Base-by-base conservation (phyloP, 2,329 filamentous ascomycete species). In the Ascocoryne sarcoides region DNA sequence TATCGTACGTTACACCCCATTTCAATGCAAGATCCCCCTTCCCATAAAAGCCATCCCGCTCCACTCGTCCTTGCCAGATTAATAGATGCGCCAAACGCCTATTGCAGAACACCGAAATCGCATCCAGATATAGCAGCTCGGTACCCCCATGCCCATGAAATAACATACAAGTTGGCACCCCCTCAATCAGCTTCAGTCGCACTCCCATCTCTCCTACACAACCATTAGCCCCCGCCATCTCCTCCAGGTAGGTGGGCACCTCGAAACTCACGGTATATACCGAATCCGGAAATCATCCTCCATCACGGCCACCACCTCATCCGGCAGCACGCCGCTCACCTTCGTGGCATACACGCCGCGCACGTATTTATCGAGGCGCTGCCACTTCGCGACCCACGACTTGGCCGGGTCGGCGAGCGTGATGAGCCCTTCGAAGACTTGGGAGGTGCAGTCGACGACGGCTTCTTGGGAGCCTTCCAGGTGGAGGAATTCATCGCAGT, bases 351-450 rank as follows among this genome's bases (percentile, higher is more conserved):
- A 98, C 43, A 93, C 80, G 39, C 92, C 92, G 12, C 79, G 76
- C 38, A 92, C 82, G 62, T 94, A 96, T 40, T 77, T 78, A 60
- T 95, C 86, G 44, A 98, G 67, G 7, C 92, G 77, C 70, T 96
- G 88, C 83, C 89, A 96, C 60, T 86, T 85, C n/a, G 90, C 89
- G 36, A 96, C 86, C 92, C 92, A 98, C 57, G 85, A 93, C 52
- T 72, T 76, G 32, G 68, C 67, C n/a, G 89, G 89, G 60, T 95
- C 82, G 35, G 82, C 78, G 28, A 96, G 73, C 30, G 85, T 79
- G 60, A 96, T 86, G 49, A 95, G 67, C 35, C 92, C 92, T 63
- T 98, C 92, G 61, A 92, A 98, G 50, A 96, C 89, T 58, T 90
- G 85, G 10, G 87, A 95, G 15, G 92, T 98, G 74, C 89, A 95